Evolutionary conservation across 2,329 filamentous ascomycete genomes (phyloP), one percentile per base, ranked within the genome.

Genomic region (Cladobotryum mycophilum): DNA sequence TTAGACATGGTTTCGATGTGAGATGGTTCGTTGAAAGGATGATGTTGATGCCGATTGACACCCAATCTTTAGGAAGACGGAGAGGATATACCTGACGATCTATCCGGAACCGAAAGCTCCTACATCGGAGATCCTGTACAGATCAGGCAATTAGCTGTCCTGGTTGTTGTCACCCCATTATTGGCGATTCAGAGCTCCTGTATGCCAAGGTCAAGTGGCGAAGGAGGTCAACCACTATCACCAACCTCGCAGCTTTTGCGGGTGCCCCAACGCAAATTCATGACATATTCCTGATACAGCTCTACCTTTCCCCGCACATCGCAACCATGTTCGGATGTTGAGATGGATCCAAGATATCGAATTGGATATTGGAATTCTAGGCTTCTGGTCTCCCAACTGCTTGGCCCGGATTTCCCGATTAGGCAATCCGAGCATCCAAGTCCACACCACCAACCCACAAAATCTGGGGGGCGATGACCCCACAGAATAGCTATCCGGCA

Each of bases 1-100:
- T 69, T 76, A 20, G 76, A 80, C 76, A 80, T 80, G 48, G 8
- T 51, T 17, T 50, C 30, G 33, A 47, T 36, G 17, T 48, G 7
- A 34, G 30, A 43, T 30, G 7, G 8, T 15, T n/a, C 22, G 11
- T n/a, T 15, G 38, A 35, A 25, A 15, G 35, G 25, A 30, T 8
- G 30, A 2, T 42, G 15, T 18, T 34, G 45, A 36, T 45, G 20
- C 20, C 20, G 2, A 30, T 30, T 11, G 25, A 30, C 25, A 30
- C 25, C 2, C 25, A 30, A 30, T 8, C 25, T 48, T 52, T 45
- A 35, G 14, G 49, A 40, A 25, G 41, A 42, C 34, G 20, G 37
- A 18, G 30, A 40, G 49, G 37, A 53, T 40, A 45, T 48, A 48
- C 45, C 33, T 43, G 45, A 41, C 17, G 20, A 38, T 30, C 25